These are phyloP conservation scores for Pseudozyma hubeiensis DNA, from an alignment of 1,284 basidiomycete species.

Conservation along the genomic window DNA sequence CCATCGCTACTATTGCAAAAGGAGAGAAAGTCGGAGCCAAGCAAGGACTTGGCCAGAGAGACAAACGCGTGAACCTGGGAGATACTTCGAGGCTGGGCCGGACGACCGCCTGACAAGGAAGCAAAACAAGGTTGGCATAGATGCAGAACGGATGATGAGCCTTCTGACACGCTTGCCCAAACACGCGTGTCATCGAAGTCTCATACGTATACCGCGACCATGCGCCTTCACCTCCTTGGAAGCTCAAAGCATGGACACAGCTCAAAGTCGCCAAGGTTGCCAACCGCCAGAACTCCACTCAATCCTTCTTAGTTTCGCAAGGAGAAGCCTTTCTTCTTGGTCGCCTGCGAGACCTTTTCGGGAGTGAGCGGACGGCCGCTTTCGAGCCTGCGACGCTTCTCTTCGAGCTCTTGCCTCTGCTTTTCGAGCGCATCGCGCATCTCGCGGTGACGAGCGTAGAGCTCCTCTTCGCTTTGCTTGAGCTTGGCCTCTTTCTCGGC, in stretches of 20 bases:
- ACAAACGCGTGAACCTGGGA: neutral
- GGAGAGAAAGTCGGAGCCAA: neutral
- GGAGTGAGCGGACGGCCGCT: slow-evolving; percentile 78
- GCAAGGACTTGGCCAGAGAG: too few species aligned
- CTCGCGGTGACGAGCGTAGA: slow-evolving; percentile 67
- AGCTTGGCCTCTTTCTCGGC: slow-evolving; percentile 69
- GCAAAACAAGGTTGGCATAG: neutral
- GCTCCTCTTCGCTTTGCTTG: slow-evolving; percentile 68
- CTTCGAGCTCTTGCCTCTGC: slow-evolving; percentile 92
- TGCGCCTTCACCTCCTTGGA: too few species aligned
- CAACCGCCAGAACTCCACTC: neutral
- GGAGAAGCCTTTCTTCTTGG: slow-evolving; percentile 64
- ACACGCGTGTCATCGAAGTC: too few species aligned
- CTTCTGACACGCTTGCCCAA: neutral
- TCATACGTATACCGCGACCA: too few species aligned
- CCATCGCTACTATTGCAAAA: slow-evolving; percentile 32
- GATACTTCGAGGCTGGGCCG: neutral
- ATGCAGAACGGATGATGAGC: neutral
- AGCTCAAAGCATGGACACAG: neutral
- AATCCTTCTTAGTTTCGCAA: slow-evolving; percentile 50
- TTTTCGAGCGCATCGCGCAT: slow-evolving; percentile 79
- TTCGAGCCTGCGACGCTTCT: slow-evolving; percentile 95
- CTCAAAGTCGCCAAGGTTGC: neutral
- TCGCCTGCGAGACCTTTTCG: slow-evolving; percentile 76
- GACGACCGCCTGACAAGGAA: neutral